These are phyloP conservation scores for Pseudogymnoascus sp. DNA, from an alignment of 2,329 filamentous ascomycete genomes.

Conservation along the genomic window DNA sequence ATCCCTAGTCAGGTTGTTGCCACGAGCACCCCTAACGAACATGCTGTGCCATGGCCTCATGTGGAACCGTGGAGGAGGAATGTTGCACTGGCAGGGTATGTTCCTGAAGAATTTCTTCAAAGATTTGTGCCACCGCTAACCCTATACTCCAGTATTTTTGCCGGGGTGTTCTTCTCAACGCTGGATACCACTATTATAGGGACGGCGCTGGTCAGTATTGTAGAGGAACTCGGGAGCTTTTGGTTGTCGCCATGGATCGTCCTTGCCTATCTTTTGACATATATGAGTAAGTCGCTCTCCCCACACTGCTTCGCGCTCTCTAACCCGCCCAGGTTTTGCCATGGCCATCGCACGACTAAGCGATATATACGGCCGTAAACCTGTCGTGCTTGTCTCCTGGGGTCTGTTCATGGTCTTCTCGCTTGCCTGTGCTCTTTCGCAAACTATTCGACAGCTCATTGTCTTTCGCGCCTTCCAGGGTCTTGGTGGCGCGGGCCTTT, in stretches of 20 bases:
- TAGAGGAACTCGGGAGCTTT: constrained; percentile 40
- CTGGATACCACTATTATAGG: constrained; percentile 55
- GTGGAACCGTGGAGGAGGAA: constrained; percentile 5
- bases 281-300: neutral
- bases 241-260: constrained; percentile 46
- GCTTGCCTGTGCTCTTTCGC: constrained; percentile 10
- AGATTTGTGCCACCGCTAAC: neutral
- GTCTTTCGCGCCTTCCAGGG: constrained; percentile 27
- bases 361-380: constrained; percentile 12
- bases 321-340: constrained; percentile 4
- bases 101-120: neutral
- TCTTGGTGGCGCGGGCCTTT: constrained; percentile 33
- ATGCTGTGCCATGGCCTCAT: neutral
- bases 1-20: neutral
- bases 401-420: constrained; percentile 12
- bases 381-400: neutral
- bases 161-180: constrained; percentile 50
- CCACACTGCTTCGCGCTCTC: neutral
- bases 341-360: constrained; percentile 9
- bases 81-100: constrained; percentile 1
- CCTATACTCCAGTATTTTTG: constrained; percentile 33
- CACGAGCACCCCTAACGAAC: neutral
- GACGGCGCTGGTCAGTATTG: constrained; percentile 50
- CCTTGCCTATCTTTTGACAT: constrained; percentile 41
- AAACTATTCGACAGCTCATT: constrained; percentile 16